Conservation (phyloP, 768 basidiomycete genomes). For the Leccinum olivaceopallidum region DNA sequence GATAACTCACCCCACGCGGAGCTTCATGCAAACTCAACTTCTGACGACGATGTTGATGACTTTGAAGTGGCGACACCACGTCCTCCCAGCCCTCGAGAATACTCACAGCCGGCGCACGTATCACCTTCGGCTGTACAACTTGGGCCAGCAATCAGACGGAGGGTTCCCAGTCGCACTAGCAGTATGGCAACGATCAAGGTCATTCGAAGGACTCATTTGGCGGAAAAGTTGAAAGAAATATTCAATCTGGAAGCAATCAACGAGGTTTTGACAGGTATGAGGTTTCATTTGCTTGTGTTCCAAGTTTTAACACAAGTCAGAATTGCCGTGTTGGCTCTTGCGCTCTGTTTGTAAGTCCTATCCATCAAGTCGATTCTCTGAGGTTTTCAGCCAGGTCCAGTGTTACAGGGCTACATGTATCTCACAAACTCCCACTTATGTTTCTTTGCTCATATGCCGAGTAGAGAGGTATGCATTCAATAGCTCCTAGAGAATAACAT, state of each 20-base stretch:
- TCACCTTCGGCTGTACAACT: slow-evolving; percentile 17
- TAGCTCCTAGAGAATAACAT: background rate
- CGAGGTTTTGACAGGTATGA: slow-evolving; percentile 81
- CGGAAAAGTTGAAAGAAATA: slow-evolving; percentile 86
- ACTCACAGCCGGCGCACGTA: slow-evolving; percentile 3
- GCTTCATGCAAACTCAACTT: slow-evolving; percentile 34
- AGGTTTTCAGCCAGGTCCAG: slow-evolving; percentile 38
- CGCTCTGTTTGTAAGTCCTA: slow-evolving; percentile 78
- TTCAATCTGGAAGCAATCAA: slow-evolving; percentile 80
- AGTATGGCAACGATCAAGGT: slow-evolving; percentile 75
- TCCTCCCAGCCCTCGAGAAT: slow-evolving; percentile 26
- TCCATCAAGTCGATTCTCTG: background rate
- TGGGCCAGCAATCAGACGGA: slow-evolving; percentile 24
- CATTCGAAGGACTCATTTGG: slow-evolving; percentile 69
- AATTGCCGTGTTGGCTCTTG: slow-evolving; percentile 94
- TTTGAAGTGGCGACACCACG: slow-evolving; percentile 57
- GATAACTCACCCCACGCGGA: slow-evolving; percentile 36
- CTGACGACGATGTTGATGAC: slow-evolving; percentile 57
- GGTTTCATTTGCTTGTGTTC: background rate
- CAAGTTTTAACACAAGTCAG: slow-evolving; percentile 37
- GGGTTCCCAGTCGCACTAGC: slow-evolving; percentile 43
- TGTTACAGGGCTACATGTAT: slow-evolving; percentile 98
- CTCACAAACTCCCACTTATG: slow-evolving; percentile 91
- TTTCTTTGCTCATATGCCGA: slow-evolving; percentile 95
- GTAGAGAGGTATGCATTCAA: slow-evolving; percentile 64